Base-by-base conservation (phyloP, 495 filamentous ascomycete species). In the Lophiotrema nucula region DNA sequence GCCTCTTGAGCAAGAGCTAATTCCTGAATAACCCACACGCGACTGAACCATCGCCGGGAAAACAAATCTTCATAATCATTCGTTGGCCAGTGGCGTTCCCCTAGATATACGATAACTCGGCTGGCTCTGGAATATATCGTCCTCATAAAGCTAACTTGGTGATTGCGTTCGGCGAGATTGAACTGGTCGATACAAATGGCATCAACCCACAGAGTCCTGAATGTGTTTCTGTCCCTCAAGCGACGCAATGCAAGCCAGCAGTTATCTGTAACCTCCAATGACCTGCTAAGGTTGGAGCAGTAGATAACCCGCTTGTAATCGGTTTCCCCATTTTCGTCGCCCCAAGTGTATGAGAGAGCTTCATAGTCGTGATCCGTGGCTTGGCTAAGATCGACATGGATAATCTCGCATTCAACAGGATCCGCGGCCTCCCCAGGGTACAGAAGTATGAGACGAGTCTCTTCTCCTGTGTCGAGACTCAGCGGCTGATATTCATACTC, bases 131-230 rank as follows among this genome's bases (percentile, higher is more conserved):
- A 25, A 52, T 69, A 69, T 16, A 71, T 68, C 3, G 45, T 37
- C 4, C 50, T 16, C 69, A 71, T 71, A 11, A 64, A 16, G 15
- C 10, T n/a, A 2, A 70, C 57, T 28, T 70, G 68, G 18, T 45
- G 21, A n/a, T 39, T 45, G 13, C 47, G 5, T 45, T 70, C 68
- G 0, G 44, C 22, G 8, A 46, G 8, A 26, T 67, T 45, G 15
- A 19, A n/a, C 44, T 67, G 64, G 35, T 67, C 35, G 56, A 67
- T 67, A 39, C 56, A 67, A 19, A 67, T 35, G 12, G 57, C 56
- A 62, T 67, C 64, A 16, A 66, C 53, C 64, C 63, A 67, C 13
- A 67, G 26, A 33, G 16, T 12, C 15, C 24, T 15, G 18, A 10
- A 10, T 13, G 4, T 5, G 12, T 4, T 13, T 13, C 5, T 24